Conservation (phyloP, 139 green algal species). For the Pseudopediastrum boryanum region DNA sequence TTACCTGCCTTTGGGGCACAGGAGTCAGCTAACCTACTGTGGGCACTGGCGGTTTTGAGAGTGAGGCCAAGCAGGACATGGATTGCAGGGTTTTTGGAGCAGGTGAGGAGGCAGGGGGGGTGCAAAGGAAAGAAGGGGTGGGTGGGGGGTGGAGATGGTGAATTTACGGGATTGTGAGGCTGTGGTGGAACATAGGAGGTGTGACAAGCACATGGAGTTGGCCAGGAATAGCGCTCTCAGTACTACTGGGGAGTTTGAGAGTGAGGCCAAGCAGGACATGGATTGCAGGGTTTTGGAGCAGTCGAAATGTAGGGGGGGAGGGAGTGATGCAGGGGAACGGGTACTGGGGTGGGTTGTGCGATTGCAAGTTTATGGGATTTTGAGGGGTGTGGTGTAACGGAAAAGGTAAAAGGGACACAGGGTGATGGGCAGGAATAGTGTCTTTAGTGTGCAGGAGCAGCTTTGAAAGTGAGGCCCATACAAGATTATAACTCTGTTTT, state of each 20-base stretch:
- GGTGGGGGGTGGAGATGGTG: too few relatives aligned
- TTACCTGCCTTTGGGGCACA: constrained; percentile 22
- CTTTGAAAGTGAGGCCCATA: constrained; percentile 19
- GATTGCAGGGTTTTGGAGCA: constrained; percentile 38
- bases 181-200: neutral
- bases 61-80: constrained; percentile 23
- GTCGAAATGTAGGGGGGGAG: too few relatives aligned
- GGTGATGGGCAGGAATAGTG: neutral
- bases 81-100: constrained; percentile 39
- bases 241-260: constrained; percentile 18
- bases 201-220: neutral
- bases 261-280: constrained; percentile 23
- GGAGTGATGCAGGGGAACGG: too few relatives aligned
- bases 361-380: neutral
- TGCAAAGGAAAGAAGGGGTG: too few relatives aligned
- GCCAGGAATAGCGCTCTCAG: neutral
- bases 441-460: neutral
- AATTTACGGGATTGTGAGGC: neutral
- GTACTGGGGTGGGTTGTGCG: too few relatives aligned
- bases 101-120: too few relatives aligned
- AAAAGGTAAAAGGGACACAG: neutral
- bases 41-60: constrained; percentile 27
- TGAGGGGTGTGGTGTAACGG: neutral
- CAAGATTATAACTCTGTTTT: neutral
- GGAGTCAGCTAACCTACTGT: constrained; percentile 35